phyloP scores from a whole-genome alignment of 805 yeast species.

The Pichia heedii region DNA sequence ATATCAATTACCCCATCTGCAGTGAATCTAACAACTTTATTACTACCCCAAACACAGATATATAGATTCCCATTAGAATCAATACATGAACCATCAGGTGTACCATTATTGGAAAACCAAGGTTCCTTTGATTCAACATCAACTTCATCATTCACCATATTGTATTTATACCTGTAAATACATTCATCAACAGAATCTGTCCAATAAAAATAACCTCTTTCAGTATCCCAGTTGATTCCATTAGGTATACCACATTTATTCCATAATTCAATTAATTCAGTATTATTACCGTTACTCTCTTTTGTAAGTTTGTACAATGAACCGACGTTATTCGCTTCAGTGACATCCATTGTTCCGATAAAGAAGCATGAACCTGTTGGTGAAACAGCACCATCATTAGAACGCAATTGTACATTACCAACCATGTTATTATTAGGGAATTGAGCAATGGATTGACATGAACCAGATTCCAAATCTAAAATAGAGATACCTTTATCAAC shows the following conservation, averaged over 20 bases:
- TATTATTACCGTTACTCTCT: conserved; percentile 26
- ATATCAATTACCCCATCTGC: conserved; percentile 41
- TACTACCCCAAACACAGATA: conserved; percentile 59
- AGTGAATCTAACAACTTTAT: conserved; percentile 46
- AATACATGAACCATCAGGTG: conserved; percentile 73
- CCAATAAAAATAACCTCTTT: conserved; percentile 36
- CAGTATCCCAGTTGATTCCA: conserved; percentile 50
- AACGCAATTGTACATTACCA: conserved; percentile 34
- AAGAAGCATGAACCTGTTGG: conserved; percentile 66
- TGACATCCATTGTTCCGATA: conserved; percentile 66
- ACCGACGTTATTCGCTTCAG: conserved; percentile 31
- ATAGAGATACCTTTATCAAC: conserved; percentile 56
- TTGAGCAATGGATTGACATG: conserved; percentile 29
- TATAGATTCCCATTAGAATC: conserved; percentile 47
- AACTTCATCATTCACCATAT: conserved; percentile 26
- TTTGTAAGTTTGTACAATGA: conserved; percentile 33
- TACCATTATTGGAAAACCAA: conserved; percentile 29
- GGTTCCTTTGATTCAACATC: conserved; percentile 29
- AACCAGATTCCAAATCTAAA: conserved; percentile 34
- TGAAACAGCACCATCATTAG: conserved; percentile 80
- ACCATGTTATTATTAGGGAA: conserved; percentile 32
- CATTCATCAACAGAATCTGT: conserved; percentile 43
- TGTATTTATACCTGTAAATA: conserved; percentile 41
- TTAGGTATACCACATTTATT: conserved; percentile 50
- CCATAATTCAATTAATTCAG: conserved; percentile 25